Conservation (phyloP, 2,329 filamentous ascomycete genomes). For the Aspergillus ibericus region DNA sequence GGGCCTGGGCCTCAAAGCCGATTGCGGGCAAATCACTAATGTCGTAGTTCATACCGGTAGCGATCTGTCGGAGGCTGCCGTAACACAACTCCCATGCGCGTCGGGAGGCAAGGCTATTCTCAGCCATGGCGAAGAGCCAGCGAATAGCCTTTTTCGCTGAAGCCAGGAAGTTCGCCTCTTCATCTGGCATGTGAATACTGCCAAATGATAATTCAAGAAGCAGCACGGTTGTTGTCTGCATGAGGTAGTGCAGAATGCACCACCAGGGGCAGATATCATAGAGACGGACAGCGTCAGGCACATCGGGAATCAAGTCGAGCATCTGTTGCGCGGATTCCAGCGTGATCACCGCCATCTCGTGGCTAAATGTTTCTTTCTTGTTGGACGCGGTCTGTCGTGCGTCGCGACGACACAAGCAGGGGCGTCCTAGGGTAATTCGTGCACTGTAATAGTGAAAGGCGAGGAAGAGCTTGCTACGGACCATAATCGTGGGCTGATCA, state of each 20-base stretch:
- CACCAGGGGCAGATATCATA: slow-evolving; percentile 47
- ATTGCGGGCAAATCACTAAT: slow-evolving; percentile 34
- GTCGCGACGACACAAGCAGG: slow-evolving; percentile 48
- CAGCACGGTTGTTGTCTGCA: slow-evolving; percentile 46
- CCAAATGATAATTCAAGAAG: slow-evolving; percentile 49
- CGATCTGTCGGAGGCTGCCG: slow-evolving; percentile 34
- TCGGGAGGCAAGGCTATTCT: slow-evolving; percentile 39
- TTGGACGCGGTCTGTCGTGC: slow-evolving; percentile 27
- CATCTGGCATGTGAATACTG: slow-evolving; percentile 44
- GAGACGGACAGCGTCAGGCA: slow-evolving; percentile 42
- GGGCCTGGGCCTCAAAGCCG: slow-evolving; percentile 16
- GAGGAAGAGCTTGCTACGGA: slow-evolving; percentile 42
- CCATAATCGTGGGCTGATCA: slow-evolving; percentile 30
- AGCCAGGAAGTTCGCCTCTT: slow-evolving; percentile 37
- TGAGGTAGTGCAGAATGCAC: slow-evolving; percentile 47
- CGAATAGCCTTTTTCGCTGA: slow-evolving; percentile 43
- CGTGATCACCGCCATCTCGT: slow-evolving; percentile 39
- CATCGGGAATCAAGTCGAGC: slow-evolving; percentile 45
- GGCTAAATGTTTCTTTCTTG: slow-evolving; percentile 37
- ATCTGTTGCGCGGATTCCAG: slow-evolving; percentile 41
- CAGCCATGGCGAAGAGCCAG: slow-evolving; percentile 46
- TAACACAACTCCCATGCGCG: slow-evolving; percentile 47
- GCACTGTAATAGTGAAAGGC: slow-evolving; percentile 48
- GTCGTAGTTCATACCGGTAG: slow-evolving; percentile 37
- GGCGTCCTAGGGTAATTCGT: slow-evolving; percentile 46